phyloP scores from a whole-genome alignment of 768 basidiomycete species.

The Pholiota molesta region DNA sequence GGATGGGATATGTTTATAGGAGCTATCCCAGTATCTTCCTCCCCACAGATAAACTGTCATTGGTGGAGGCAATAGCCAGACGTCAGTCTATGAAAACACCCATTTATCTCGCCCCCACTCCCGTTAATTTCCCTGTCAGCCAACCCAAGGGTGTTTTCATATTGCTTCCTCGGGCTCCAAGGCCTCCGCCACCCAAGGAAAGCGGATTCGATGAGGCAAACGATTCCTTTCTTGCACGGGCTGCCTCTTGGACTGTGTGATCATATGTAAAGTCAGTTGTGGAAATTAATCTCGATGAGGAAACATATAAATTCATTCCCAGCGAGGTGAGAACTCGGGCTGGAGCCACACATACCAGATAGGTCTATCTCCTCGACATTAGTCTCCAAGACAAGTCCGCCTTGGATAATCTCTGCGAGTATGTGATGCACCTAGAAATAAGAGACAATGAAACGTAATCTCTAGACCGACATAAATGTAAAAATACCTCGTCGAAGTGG shows the following conservation, averaged over 20 bases:
- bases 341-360: slow-evolving; percentile 51
- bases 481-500: slow-evolving; percentile 91
- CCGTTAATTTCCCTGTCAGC: slow-evolving; percentile 75
- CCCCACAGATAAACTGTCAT: neutral
- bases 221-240: slow-evolving; percentile 76
- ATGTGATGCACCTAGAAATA: slow-evolving; percentile 84
- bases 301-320: slow-evolving; percentile 4
- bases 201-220: slow-evolving; percentile 83
- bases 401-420: slow-evolving; percentile 94
- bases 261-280: slow-evolving; percentile 11
- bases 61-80: slow-evolving; percentile 6
- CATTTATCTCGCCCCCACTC: slow-evolving; percentile 54
- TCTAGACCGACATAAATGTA: neutral
- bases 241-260: slow-evolving; percentile 64
- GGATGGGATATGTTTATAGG: neutral
- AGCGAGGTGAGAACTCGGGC: slow-evolving; percentile 12
- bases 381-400: slow-evolving; percentile 94
- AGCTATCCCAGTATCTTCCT: neutral
- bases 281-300: slow-evolving; percentile 5
- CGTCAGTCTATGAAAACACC: neutral
- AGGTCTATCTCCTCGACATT: slow-evolving; percentile 84
- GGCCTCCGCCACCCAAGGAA: slow-evolving; percentile 67
- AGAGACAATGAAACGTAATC: neutral
- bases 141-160: slow-evolving; percentile 78
- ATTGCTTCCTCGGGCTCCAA: slow-evolving; percentile 60